Conservation (phyloP, 208 protist species). For the Borovskyia barvae region DNA sequence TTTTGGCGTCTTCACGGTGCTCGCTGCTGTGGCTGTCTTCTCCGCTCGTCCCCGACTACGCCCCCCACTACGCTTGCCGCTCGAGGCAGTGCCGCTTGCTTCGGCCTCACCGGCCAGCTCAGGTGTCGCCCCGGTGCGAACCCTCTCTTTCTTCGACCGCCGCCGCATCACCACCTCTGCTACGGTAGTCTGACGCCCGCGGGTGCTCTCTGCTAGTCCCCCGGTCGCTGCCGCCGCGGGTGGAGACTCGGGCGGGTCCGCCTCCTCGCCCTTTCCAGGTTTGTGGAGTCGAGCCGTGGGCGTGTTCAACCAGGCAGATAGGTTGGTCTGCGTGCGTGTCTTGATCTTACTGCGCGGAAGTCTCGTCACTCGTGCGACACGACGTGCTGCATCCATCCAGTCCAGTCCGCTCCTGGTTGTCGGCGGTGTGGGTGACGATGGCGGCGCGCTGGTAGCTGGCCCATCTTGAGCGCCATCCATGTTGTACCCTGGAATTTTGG, state of each 20-base stretch:
- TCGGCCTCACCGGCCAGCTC: constrained; percentile 4
- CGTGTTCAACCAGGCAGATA: constrained; percentile 80
- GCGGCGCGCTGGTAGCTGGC: background rate
- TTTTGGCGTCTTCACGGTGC: constrained; percentile 12
- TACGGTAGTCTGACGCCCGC: constrained; percentile 23
- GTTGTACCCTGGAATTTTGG: constrained; percentile 52
- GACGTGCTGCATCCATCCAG: constrained; percentile 59
- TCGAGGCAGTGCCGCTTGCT: background rate
- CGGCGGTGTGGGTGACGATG: background rate
- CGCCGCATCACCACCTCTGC: constrained; percentile 12
- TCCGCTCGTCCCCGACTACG: background rate
- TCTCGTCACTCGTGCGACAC: constrained; percentile 53
- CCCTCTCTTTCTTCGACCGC: constrained; percentile 18
- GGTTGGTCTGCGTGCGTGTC: constrained; percentile 44
- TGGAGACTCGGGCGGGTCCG: background rate
- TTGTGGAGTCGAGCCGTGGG: constrained; percentile 33
- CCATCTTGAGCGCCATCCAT: constrained; percentile 12
- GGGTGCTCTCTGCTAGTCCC: background rate
- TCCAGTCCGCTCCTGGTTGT: constrained; percentile 21
- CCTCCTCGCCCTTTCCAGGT: background rate
- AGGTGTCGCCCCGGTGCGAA: constrained; percentile 7
- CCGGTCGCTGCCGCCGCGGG: background rate
- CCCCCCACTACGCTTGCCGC: constrained; percentile 1
- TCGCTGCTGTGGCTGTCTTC: background rate
- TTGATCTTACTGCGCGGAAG: constrained; percentile 36